These are phyloP conservation scores for Uromyces viciae-fabae DNA, from an alignment of 1,284 basidiomycete species.

Conservation along the genomic window DNA sequence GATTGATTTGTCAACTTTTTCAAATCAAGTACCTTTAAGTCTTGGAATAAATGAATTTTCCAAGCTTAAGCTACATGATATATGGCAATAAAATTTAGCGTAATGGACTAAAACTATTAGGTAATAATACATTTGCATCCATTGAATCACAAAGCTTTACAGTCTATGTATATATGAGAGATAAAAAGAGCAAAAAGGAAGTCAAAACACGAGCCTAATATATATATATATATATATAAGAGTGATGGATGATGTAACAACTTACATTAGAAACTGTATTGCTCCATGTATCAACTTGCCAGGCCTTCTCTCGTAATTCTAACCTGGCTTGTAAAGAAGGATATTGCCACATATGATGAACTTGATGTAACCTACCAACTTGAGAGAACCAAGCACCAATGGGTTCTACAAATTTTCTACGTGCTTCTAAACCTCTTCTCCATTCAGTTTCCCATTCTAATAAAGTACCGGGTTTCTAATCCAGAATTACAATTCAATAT, in stretches of 20 bases:
- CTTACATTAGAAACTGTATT: conserved; percentile 67
- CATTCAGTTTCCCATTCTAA: conserved; percentile 90
- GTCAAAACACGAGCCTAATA: too few relatives aligned
- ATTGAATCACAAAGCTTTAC: conserved; percentile 43
- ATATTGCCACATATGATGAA: conserved; percentile 50
- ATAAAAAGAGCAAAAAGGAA: background rate
- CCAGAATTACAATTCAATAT: too few relatives aligned
- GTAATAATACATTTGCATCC: conserved; percentile 42
- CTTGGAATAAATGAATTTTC: too few relatives aligned
- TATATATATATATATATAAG: too few relatives aligned
- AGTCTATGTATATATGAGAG: conserved; percentile 9
- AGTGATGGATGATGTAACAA: too few relatives aligned
- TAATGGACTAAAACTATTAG: conserved; percentile 40
- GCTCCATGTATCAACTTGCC: conserved; percentile 88
- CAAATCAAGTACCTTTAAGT: too few relatives aligned
- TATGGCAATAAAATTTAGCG: too few relatives aligned
- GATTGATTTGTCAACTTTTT: too few relatives aligned
- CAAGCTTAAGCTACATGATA: too few relatives aligned
- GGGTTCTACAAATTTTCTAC: conserved; percentile 66
- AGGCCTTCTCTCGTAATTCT: conserved; percentile 76
- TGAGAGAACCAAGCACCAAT: conserved; percentile 93
- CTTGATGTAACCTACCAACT: conserved; percentile 72
- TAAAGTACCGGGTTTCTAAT: conserved; percentile 69
- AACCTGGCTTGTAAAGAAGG: conserved; percentile 68
- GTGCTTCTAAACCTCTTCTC: conserved; percentile 81